phyloP scores from a whole-genome alignment of 2,329 filamentous ascomycete genomes.

The Colletotrichum orbiculare region DNA sequence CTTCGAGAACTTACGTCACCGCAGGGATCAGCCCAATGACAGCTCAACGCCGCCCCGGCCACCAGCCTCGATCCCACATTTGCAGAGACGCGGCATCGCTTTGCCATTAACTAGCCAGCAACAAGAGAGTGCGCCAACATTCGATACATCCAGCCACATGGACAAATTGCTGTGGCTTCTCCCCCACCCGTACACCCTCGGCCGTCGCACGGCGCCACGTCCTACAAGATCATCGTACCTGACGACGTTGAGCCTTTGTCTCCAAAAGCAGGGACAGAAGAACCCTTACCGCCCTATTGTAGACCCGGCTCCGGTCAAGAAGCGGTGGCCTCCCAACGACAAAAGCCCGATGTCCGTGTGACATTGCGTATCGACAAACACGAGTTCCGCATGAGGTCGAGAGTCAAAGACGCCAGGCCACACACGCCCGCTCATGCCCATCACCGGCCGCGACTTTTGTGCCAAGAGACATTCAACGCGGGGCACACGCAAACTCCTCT shows the following conservation, averaged over 20 bases:
- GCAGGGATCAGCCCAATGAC: constrained; percentile 18
- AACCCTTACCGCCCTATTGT: constrained; percentile 1
- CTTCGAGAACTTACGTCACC: constrained; percentile 35
- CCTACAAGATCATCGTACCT: constrained; percentile 2
- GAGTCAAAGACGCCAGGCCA: too few relatives aligned
- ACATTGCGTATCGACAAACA: background rate
- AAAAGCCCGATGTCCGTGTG: background rate
- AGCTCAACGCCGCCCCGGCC: constrained; percentile 6
- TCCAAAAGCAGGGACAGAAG: constrained; percentile 21
- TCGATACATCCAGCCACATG: too few relatives aligned
- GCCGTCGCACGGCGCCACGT: too few relatives aligned
- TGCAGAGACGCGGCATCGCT: constrained; percentile 9
- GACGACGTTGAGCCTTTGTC: constrained; percentile 24
- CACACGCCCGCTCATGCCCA: too few relatives aligned
- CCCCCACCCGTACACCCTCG: too few relatives aligned
- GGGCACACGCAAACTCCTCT: constrained; percentile 11
- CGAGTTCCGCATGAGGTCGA: too few relatives aligned
- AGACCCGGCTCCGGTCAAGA: too few relatives aligned
- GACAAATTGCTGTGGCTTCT: too few relatives aligned
- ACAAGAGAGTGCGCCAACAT: too few relatives aligned
- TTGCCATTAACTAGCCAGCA: background rate
- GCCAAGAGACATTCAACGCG: constrained; percentile 8
- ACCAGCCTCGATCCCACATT: constrained; percentile 14
- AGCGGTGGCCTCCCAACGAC: background rate
- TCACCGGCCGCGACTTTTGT: too few relatives aligned